Percentiles rank a stretch among this genome's conserved stretches.
These are phyloP conservation scores for Candida sakaeoensis DNA, from an alignment of 805 yeast genomes.

Conservation along the genomic window DNA sequence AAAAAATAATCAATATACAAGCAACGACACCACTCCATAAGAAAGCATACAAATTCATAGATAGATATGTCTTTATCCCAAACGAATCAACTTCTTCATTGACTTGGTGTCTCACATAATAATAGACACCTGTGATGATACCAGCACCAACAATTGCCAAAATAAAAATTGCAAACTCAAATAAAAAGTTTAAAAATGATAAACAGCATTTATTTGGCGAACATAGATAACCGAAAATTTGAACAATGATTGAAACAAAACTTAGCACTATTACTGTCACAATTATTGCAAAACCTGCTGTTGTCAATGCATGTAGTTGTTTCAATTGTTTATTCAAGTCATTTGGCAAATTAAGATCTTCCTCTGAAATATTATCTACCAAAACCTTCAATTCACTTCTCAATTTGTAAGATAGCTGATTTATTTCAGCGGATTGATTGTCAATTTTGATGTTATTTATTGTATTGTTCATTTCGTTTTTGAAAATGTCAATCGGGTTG, in stretches of 20 bases:
- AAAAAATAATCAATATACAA: constrained; percentile 25
- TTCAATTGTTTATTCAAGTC: constrained; percentile 44
- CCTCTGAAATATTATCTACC: constrained; percentile 21
- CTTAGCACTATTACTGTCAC: constrained; percentile 28
- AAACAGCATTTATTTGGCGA: constrained; percentile 43
- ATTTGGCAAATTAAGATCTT: constrained; percentile 49
- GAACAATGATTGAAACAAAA: constrained; percentile 50
- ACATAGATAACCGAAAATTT: constrained; percentile 36
- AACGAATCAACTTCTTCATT: constrained; percentile 43
- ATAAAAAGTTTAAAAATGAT: constrained; percentile 42
- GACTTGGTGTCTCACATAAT: constrained; percentile 46
- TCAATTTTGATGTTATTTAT: constrained; percentile 21
- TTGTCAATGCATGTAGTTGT: constrained; percentile 45
- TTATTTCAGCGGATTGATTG: constrained; percentile 20
- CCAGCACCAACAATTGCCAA: constrained; percentile 47
- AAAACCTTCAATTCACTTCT: constrained; percentile 19
- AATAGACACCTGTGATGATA: constrained; percentile 60
- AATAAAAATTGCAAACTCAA: constrained; percentile 44
- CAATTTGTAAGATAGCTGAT: constrained; percentile 12
- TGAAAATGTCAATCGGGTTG: constrained; percentile 44
- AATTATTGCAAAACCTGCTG: constrained; percentile 52
- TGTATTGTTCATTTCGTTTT: constrained; percentile 25
- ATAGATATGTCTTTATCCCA: constrained; percentile 55
- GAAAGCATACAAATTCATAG: constrained; percentile 51
- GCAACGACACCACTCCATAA: constrained; percentile 63